A percentile compares a stretch with the other conserved stretches of the same genome.
Evolutionary conservation across 2,329 filamentous ascomycete species (phyloP).

Genomic region (Fusarium bulbicola): DNA sequence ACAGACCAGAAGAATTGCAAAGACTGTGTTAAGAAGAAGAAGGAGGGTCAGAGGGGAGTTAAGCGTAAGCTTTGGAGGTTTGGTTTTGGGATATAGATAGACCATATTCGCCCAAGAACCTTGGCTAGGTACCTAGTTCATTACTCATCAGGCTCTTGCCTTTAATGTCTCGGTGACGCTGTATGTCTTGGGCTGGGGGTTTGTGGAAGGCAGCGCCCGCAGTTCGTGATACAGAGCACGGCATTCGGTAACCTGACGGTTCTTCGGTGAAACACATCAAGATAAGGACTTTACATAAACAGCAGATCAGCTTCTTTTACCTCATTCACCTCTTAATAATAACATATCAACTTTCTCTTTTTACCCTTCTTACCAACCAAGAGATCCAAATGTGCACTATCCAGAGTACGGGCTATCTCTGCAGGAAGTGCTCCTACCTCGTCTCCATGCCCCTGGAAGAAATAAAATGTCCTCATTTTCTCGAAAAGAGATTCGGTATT

Average conservation of each 20-base stretch:
- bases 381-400: background rate
- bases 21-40: background rate
- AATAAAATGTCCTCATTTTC: background rate
- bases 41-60: background rate
- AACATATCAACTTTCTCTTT: background rate
- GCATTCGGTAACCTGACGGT: background rate
- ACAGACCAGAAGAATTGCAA: background rate
- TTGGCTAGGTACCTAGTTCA: too few species aligned
- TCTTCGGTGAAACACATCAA: background rate
- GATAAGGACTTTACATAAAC: background rate
- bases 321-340: too few species aligned
- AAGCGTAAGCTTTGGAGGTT: background rate
- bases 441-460: constrained; percentile 11
- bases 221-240: background rate
- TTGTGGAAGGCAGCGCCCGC: background rate
- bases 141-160: fast-evolving
- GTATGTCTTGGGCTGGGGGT: background rate
- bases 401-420: constrained; percentile 8
- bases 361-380: fast-evolving
- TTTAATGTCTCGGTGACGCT: background rate
- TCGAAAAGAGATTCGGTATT: background rate
- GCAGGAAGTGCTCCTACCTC: constrained; percentile 9
- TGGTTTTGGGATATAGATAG: background rate
- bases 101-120: too few species aligned
- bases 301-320: background rate